Conservation (phyloP, 495 filamentous ascomycete species). For the Hapsidospora chrysogenum region DNA sequence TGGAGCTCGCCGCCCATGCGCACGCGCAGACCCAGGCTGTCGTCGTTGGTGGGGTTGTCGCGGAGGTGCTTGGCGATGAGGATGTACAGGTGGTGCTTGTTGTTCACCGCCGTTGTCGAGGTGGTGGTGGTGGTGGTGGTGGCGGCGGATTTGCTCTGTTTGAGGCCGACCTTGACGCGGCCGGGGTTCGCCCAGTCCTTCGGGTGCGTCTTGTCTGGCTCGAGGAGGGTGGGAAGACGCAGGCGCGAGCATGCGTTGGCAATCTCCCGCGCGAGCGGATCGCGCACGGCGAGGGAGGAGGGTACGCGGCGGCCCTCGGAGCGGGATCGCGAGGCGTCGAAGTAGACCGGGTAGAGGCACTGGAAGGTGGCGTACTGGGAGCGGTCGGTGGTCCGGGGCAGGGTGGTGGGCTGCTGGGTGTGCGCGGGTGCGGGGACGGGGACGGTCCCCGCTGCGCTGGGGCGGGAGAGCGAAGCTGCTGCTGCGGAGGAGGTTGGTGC, state of each 20-base stretch:
- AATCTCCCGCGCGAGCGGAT: constrained; percentile 81
- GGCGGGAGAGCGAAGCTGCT: constrained; percentile 5
- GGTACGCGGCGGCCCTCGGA: constrained; percentile 66
- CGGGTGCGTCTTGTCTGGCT: constrained; percentile 82
- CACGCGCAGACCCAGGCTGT: constrained; percentile 48
- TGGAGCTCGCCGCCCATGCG: constrained; percentile 38
- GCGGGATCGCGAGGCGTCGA: constrained; percentile 60
- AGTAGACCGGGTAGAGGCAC: constrained; percentile 90
- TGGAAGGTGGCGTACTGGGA: constrained; percentile 58
- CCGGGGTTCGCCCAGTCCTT: constrained; percentile 97
- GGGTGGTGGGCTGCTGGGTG: constrained; percentile 8
- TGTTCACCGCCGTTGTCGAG: constrained; percentile 57
- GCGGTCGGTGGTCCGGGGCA: constrained; percentile 26
- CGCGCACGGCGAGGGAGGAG: constrained; percentile 51
- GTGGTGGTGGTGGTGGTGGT: not conserved
- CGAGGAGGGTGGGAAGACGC: constrained; percentile 61
- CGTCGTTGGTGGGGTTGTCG: constrained; percentile 54
- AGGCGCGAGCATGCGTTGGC: constrained; percentile 64
- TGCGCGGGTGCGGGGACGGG: constrained; percentile 5
- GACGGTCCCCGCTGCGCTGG: constrained; percentile 8
- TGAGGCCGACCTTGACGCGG: constrained; percentile 58
- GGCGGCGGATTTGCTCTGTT: constrained; percentile 2
- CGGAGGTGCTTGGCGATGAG: constrained; percentile 59
- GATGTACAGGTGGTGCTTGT: constrained; percentile 79
- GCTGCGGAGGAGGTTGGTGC: constrained; percentile 8